Evolutionary conservation across 805 yeast species (phyloP), one percentile per base, ranked within the genome.

Genomic region (Clavispora asparagi): DNA sequence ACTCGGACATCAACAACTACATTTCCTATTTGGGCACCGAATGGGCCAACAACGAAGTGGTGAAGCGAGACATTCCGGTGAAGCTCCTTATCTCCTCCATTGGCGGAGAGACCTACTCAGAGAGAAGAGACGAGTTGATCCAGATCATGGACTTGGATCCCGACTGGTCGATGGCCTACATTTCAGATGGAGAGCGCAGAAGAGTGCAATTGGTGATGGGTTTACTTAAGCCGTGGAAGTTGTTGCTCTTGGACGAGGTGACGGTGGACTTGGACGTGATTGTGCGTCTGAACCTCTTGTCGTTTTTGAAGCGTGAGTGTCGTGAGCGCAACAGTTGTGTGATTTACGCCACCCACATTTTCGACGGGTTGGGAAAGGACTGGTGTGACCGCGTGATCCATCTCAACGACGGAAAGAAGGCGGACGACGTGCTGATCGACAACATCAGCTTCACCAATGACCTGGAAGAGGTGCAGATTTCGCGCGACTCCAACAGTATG

Each of bases 191-290:
- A 26, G 97, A 94, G 62, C 78, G 98, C 49, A 76, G 99, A 55
- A 74, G 99, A 49, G 98, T 94, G 1, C 99, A 94, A 61, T 70
- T 94, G 47, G 87, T 84, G 30, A 90, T 94, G 96, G 98, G 98
- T 0, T 73, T 94, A 41, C 68, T 92, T 50, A 83, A 85, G 57
- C 97, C 97, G 6, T 94, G 97, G 96, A 81, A 80, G 50, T 74
- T 90, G 17, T 68, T 94, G 29, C 69, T 94, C n/a, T 71, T 94
- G 41, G 99, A 94, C 63, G 99, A 94, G 63, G 98, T 94, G 33
- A 94, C 99, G 0, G 96, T 94, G 26, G 99, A 94, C 64, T 74
- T 94, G 54, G 99, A 94, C 61, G 99, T 94, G 7, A 74, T 94
- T 41, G 98, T 91, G 2, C 76, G 99, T 55, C 79, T 82, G 30